These are phyloP conservation scores for Magnaporthiopsis incrustans DNA, from an alignment of 2,329 filamentous ascomycete species.

Conservation along the genomic window DNA sequence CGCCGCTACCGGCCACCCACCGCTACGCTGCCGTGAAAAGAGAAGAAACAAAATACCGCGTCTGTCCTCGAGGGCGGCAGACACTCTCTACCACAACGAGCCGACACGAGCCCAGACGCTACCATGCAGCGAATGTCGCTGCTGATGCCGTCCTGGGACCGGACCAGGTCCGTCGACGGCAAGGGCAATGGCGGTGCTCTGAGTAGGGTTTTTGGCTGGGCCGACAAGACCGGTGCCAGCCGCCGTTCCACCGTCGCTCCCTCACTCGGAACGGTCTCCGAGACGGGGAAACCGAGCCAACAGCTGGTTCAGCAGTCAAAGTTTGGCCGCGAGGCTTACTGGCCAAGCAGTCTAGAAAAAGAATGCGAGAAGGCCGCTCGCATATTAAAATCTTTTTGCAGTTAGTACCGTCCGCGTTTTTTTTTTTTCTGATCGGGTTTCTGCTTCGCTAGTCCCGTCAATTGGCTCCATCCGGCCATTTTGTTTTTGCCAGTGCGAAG, in stretches of 20 bases:
- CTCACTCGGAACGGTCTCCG: background rate
- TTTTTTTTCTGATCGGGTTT: conserved; percentile 1
- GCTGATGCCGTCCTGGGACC: conserved; percentile 32
- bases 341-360: conserved; percentile 64
- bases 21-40: background rate
- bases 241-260: conserved; percentile 5
- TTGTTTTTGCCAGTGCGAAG: background rate
- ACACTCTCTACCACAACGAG: background rate
- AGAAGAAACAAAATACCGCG: background rate
- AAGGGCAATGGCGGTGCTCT: conserved; percentile 10
- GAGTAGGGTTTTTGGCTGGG: conserved; percentile 46
- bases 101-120: conserved; percentile 1
- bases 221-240: conserved; percentile 47
- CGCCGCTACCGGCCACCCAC: background rate
- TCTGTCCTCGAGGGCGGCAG: too few species aligned
- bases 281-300: background rate
- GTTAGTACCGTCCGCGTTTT: conserved; percentile 16
- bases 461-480: background rate
- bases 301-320: conserved; percentile 7
- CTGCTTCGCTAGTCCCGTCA: background rate
- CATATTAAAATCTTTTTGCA: conserved; percentile 83
- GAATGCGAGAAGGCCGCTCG: conserved; percentile 88
- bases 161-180: conserved; percentile 15
- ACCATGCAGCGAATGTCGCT: conserved; percentile 39
- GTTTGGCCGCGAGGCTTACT: conserved; percentile 23